phyloP scores from a whole-genome alignment of 2,329 filamentous ascomycete species.

The Fusarium sp. region DNA sequence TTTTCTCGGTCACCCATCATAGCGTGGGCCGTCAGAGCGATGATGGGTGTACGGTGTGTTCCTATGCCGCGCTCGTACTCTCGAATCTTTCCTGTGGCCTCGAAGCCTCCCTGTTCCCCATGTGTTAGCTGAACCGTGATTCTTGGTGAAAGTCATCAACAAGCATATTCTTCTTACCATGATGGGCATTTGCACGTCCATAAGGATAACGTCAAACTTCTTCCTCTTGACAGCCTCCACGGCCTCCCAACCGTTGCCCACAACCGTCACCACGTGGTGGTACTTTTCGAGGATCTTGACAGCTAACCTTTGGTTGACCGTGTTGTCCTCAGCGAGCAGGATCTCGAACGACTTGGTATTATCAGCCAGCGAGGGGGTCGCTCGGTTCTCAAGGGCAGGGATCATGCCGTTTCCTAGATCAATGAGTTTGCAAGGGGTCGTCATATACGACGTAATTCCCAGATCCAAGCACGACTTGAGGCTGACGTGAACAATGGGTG shows the following conservation, averaged over 20 bases:
- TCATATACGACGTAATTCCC: conserved; percentile 99
- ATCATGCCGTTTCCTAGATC: conserved; percentile 97
- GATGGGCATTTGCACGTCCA: conserved; percentile 99
- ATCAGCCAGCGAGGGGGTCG: conserved; percentile 90
- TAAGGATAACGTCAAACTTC: conserved; percentile 95
- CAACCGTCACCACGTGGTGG: conserved; percentile 91
- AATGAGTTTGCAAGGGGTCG: conserved; percentile 92
- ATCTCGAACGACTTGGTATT: conserved; percentile 97
- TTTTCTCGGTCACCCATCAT: conserved; percentile 99
- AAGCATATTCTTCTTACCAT: conserved; percentile 74
- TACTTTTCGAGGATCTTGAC: conserved; percentile 99
- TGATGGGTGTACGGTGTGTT: conserved; percentile 89
- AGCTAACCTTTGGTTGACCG: conserved; percentile 94
- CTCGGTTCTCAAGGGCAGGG: conserved; percentile 91
- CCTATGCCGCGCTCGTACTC: conserved; percentile 90
- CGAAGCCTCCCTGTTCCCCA: conserved; percentile 83
- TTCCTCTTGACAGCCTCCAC: conserved; percentile 92
- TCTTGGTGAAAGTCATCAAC: neutral
- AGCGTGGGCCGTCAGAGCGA: conserved; percentile 95
- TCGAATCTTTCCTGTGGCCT: conserved; percentile 95
- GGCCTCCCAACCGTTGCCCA: conserved; percentile 93
- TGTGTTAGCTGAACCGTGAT: conserved; percentile 49
- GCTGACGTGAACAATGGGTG: conserved; percentile 88
- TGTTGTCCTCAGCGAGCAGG: conserved; percentile 94
- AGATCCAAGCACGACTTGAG: conserved; percentile 94